A percentile compares a stretch with the other conserved stretches of the same genome.
These are phyloP conservation scores for Aspergillus aculeatus DNA, from an alignment of 2,329 filamentous ascomycete species.

Conservation along the genomic window DNA sequence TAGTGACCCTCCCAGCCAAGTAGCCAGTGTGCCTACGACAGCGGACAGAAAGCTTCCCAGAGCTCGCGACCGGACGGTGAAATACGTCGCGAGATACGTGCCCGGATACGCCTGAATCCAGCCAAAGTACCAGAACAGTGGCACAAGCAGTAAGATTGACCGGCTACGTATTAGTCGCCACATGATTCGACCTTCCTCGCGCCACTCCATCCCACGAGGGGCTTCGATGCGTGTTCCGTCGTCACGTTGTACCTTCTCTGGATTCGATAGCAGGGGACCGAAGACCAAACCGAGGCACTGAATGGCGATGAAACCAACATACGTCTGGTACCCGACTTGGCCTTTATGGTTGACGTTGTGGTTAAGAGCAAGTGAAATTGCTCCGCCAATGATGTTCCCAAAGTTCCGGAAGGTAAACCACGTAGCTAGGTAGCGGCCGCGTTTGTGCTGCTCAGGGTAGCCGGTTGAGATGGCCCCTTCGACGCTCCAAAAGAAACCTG, in stretches of 20 bases:
- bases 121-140: slow-evolving; percentile 33
- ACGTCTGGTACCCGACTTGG: slow-evolving; percentile 34
- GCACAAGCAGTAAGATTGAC: slow-evolving; percentile 38
- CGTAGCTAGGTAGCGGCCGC: slow-evolving; percentile 26
- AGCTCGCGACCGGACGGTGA: slow-evolving; percentile 44
- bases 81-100: slow-evolving; percentile 45
- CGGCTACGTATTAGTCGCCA: slow-evolving; percentile 9
- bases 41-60: slow-evolving; percentile 41
- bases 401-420: slow-evolving; percentile 46
- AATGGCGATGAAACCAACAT: slow-evolving; percentile 49
- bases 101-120: slow-evolving; percentile 45
- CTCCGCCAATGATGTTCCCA: slow-evolving; percentile 51
- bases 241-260: slow-evolving; percentile 46
- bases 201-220: too few relatives aligned
- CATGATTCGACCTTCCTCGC: too few relatives aligned
- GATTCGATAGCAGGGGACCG: slow-evolving; percentile 46
- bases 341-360: slow-evolving; percentile 33
- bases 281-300: slow-evolving; percentile 48
- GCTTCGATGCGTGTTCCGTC: slow-evolving; percentile 37
- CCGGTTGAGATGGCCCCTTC: slow-evolving; percentile 45
- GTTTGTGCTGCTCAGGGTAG: slow-evolving; percentile 33
- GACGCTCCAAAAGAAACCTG: slow-evolving; percentile 45
- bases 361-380: slow-evolving; percentile 53
- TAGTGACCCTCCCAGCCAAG: slow-evolving; percentile 38
- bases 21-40: slow-evolving; percentile 40